Percentiles rank a stretch among this genome's conserved stretches.
Evolutionary conservation across 192 early-diverging fungal genomes (phyloP).

Genomic region (Rhizophagus clarus): DNA sequence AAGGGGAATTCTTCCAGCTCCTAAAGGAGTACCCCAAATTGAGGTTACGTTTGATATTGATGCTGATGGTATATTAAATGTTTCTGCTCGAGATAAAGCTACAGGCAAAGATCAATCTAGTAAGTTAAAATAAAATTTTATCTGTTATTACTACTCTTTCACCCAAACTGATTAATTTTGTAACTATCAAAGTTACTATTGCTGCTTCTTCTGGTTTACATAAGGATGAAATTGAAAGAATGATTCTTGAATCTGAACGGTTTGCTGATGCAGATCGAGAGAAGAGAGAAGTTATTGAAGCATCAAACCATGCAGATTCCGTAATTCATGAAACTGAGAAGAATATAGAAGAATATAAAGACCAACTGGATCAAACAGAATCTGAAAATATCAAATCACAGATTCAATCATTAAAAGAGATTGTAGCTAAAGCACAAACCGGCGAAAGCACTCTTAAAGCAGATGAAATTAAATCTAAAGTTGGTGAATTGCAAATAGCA

Average conservation of each 20-base stretch:
- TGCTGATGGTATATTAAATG: conserved; percentile 99
- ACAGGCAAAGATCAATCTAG: conserved; percentile 93
- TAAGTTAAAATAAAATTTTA: conserved; percentile 33
- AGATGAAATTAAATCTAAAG: conserved; percentile 89
- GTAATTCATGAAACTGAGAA: conserved; percentile 94
- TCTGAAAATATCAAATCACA: conserved; percentile 82
- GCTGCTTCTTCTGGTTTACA: conserved; percentile 92
- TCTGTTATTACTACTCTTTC: not conserved
- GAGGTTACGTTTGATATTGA: conserved; percentile 99
- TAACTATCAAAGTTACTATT: conserved; percentile 70
- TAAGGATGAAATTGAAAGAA: conserved; percentile 94
- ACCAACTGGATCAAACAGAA: conserved; percentile 87
- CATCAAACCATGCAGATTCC: conserved; percentile 88
- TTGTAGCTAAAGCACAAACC: conserved; percentile 68
- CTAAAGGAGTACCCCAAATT: conserved; percentile 96
- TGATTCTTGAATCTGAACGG: conserved; percentile 90
- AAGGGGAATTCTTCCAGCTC: conserved; percentile 90
- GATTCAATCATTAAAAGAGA: conserved; percentile 81
- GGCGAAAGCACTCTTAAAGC: conserved; percentile 67
- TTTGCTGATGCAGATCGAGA: conserved; percentile 92
- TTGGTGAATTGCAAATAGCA: conserved; percentile 82
- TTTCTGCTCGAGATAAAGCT: conserved; percentile 94
- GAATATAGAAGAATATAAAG: conserved; percentile 95
- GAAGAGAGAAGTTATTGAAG: conserved; percentile 94
- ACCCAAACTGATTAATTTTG: not conserved